Evolutionary conservation across 805 yeast species (phyloP).

Genomic region (Saccharomyces cerevisiae): DNA sequence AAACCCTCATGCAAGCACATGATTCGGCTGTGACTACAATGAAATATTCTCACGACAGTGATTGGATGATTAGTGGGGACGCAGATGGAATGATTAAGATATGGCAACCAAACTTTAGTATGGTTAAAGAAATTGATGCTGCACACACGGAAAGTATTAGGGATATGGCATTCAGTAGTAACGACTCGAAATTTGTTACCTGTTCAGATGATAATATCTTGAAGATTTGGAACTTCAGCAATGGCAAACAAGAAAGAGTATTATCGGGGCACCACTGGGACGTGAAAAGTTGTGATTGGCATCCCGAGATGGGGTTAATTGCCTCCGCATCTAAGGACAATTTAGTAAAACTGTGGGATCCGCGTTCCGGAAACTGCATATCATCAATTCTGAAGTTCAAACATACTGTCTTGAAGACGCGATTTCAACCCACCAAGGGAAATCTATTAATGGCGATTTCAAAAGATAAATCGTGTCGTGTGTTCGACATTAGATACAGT

Average conservation of each 20-base stretch:
- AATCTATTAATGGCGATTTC: constrained; percentile 78
- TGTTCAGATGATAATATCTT: constrained; percentile 87
- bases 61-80: constrained; percentile 92
- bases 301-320: constrained; percentile 73
- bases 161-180: constrained; percentile 83
- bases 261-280: constrained; percentile 97
- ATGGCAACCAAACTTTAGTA: constrained; percentile 97
- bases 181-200: constrained; percentile 85
- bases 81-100: constrained; percentile 85
- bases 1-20: constrained; percentile 97
- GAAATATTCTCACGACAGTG: constrained; percentile 80
- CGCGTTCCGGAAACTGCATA: constrained; percentile 65
- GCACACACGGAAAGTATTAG: constrained; percentile 62
- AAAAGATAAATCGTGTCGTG: constrained; percentile 78
- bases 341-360: constrained; percentile 91
- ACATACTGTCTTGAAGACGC: constrained; percentile 81
- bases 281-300: constrained; percentile 97
- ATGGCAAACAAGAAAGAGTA: constrained; percentile 71
- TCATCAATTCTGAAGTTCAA: constrained; percentile 85
- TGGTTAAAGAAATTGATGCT: constrained; percentile 65
- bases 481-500: constrained; percentile 72
- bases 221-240: constrained; percentile 91
- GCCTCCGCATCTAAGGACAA: constrained; percentile 96
- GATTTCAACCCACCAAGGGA: constrained; percentile 73
- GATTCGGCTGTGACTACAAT: constrained; percentile 78